A percentile compares a stretch with the other conserved stretches of the same genome.
These are phyloP conservation scores for Solanum rostratum DNA, from an alignment of 257 asterid genomes.

Conservation along the genomic window DNA sequence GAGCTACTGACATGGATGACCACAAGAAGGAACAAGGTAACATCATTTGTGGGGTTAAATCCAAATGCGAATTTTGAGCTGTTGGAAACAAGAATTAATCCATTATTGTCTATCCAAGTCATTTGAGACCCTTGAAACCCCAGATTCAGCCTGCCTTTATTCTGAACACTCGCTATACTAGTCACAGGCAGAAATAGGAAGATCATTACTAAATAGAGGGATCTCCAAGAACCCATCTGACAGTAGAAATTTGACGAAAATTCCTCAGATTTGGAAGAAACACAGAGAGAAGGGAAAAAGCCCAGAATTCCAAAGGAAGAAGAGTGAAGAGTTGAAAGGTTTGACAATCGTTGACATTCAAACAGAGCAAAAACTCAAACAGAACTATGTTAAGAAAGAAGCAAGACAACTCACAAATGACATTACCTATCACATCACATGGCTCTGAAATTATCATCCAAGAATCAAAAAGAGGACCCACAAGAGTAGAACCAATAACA, in stretches of 20 bases:
- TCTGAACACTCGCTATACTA: constrained; percentile 50
- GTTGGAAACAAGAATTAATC: constrained; percentile 62
- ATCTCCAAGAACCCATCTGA: constrained; percentile 44
- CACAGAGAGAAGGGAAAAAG: no score
- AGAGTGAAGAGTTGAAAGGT: not conserved
- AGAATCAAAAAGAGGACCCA: not conserved
- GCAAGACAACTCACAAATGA: not conserved
- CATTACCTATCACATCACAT: not conserved
- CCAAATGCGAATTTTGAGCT: constrained; percentile 66
- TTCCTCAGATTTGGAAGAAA: not conserved
- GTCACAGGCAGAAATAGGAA: constrained; percentile 20
- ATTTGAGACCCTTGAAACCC: constrained; percentile 71
- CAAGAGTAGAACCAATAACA: not conserved
- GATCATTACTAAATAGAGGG: constrained; percentile 1
- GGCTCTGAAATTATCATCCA: not conserved
- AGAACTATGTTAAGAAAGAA: not conserved
- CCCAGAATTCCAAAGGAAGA: not conserved
- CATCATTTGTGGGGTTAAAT: constrained; percentile 45
- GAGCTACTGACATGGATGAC: constrained; percentile 56
- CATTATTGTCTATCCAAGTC: constrained; percentile 69
- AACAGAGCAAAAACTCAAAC: not conserved
- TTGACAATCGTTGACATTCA: not conserved
- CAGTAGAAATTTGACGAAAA: not conserved
- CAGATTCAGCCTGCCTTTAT: constrained; percentile 35
- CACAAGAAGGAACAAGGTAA: constrained; percentile 54